Base-by-base conservation (phyloP, 1,284 basidiomycete species). In the Lentinus polychrous region DNA sequence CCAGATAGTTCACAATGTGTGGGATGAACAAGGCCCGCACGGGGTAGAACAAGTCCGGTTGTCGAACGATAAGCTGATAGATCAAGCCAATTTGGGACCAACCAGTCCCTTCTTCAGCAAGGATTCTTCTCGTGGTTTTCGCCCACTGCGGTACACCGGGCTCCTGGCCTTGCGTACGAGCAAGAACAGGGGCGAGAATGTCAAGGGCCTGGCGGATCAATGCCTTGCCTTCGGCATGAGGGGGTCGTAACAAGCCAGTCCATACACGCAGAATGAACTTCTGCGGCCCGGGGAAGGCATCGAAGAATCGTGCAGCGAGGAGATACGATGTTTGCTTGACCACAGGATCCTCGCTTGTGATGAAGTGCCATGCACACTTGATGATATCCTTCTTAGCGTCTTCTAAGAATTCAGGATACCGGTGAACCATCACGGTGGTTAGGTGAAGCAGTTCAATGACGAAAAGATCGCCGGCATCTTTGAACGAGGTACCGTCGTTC, bases 241-340 rank as follows among this genome's bases (percentile, higher is more conserved):
- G 83, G 43, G 86, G 81, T 32, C 91, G 87, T 51, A 99, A 75
- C n/a, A 99, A 73, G 8, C 91, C 94, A 14, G 85, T 85, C 91
- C 94, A 98, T 23, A 95, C 91, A n/a, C 91, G 81, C 39, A 94
- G 73, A 42, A 97, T 85, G 65, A 99, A 96, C 68, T 98, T 98
- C 55, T 83, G 77, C 0, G 96, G 95, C 3, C 87, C 91, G 41
- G 92, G 91, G 65, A 91, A 96, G 1, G 82, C 84, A 33, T 87
- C 86, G 62, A 97, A 93, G 75, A 99, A 98, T 43, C 89, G 83
- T n/a, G 95, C 92, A 31, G 92, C 88, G 15, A 98, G 79, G 24
- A 97, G 79, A 62, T 95, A 95, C 0, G 94, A 91, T 20, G 91
- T 91, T 63, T 98, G 93, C 67, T 94, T 96, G 59, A 98, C 92